Percentiles rank a stretch among this genome's conserved stretches.
phyloP scores from a whole-genome alignment of 2,329 filamentous ascomycete genomes.

The Penicillium sp. region DNA sequence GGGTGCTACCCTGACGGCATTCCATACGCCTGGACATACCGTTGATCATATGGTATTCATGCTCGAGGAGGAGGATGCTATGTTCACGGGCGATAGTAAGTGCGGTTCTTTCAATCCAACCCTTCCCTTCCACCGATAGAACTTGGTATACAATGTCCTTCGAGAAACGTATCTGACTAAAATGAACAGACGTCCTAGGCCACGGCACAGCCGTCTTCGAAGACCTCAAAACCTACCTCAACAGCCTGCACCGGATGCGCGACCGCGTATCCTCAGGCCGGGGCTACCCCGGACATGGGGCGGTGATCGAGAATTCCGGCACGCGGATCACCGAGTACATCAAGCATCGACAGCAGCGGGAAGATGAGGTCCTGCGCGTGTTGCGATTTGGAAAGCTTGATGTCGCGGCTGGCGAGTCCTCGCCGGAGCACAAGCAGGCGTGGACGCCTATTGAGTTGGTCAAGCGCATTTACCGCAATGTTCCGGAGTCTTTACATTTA shows the following conservation, averaged over 20 bases:
- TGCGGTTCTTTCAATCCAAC: background rate
- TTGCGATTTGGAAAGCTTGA: slow-evolving; percentile 49
- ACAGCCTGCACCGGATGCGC: slow-evolving; percentile 67
- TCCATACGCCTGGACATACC: slow-evolving; percentile 72
- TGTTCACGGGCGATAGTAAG: slow-evolving; percentile 79
- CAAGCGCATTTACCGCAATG: slow-evolving; percentile 78
- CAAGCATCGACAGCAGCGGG: slow-evolving; percentile 71
- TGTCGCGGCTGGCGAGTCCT: slow-evolving; percentile 29
- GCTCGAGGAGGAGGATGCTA: slow-evolving; percentile 71
- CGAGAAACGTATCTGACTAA: background rate
- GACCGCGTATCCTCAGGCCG: slow-evolving; percentile 53
- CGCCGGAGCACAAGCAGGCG: slow-evolving; percentile 35
- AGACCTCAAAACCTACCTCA: slow-evolving; percentile 66
- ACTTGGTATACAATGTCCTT: background rate
- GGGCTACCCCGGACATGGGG: slow-evolving; percentile 86
- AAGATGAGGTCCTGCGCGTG: slow-evolving; percentile 70
- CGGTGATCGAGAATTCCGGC: slow-evolving; percentile 69
- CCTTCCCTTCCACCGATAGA: background rate
- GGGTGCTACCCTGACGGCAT: slow-evolving; percentile 60
- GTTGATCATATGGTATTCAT: slow-evolving; percentile 77
- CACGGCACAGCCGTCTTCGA: slow-evolving; percentile 86
- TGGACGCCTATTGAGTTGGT: slow-evolving; percentile 80
- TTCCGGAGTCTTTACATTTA: slow-evolving; percentile 69
- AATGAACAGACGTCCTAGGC: slow-evolving; percentile 65
- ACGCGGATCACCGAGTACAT: slow-evolving; percentile 79